A percentile compares a stretch with the other conserved stretches of the same genome.
phyloP scores from a whole-genome alignment of 306 rosid genomes.

The Vigna angularis region DNA sequence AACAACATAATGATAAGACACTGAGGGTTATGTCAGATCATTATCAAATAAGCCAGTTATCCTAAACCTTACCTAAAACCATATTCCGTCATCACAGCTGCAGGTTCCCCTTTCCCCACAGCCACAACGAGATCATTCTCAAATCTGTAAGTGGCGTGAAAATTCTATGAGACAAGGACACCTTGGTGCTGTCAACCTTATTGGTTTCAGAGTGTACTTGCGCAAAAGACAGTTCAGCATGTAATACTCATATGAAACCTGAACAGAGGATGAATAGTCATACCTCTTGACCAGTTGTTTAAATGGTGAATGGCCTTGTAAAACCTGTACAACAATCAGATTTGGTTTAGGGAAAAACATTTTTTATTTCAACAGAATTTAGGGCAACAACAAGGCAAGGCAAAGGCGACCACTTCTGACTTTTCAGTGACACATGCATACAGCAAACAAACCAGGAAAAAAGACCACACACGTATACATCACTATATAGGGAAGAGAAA shows the following conservation, averaged over 20 bases:
- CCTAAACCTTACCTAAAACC: conserved; percentile 74
- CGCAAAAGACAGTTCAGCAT: conserved; percentile 20
- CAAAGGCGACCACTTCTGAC: background rate
- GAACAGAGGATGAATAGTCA: conserved; percentile 23
- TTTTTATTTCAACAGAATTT: conserved; percentile 7
- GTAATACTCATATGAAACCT: background rate
- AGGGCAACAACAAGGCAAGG: conserved; percentile 21
- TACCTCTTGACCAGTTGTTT: conserved; percentile 81
- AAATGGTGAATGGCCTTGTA: conserved; percentile 93
- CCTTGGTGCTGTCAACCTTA: conserved; percentile 11
- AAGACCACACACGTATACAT: background rate
- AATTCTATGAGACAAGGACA: conserved; percentile 31
- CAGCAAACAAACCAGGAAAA: conserved; percentile 21
- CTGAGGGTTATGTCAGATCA: conserved; percentile 28
- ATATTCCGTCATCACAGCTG: conserved; percentile 84
- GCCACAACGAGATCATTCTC: conserved; percentile 81
- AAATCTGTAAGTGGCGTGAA: conserved; percentile 63
- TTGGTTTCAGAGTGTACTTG: conserved; percentile 25
- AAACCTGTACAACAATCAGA: conserved; percentile 62
- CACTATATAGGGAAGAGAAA: conserved; percentile 6
- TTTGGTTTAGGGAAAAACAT: conserved; percentile 12
- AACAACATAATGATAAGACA: conserved; percentile 22
- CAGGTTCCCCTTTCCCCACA: conserved; percentile 96
- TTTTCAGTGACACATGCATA: conserved; percentile 14
- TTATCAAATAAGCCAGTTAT: conserved; percentile 30